phyloP scores from a whole-genome alignment of 108 stramenopile genomes.

The Cyclotella cryptica region DNA sequence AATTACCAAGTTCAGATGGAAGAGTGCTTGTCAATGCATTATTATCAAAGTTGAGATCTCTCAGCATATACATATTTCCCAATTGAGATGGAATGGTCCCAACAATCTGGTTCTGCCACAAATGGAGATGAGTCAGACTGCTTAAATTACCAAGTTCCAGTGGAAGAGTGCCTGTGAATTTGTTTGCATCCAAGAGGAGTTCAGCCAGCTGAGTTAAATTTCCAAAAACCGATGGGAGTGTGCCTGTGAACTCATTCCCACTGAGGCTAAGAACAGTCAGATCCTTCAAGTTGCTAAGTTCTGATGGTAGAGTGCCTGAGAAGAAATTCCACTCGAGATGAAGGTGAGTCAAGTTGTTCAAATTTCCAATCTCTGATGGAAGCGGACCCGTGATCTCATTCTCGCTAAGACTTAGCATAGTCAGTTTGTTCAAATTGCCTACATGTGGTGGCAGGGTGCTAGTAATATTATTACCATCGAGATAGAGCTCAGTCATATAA shows the following conservation, averaged over 20 bases:
- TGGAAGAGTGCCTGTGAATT: background rate
- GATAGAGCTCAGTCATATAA: too few species aligned
- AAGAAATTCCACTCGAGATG: background rate
- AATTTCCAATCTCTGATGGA: background rate
- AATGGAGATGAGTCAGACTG: background rate
- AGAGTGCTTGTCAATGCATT: too few species aligned
- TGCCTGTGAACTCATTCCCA: conserved; percentile 2
- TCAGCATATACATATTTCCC: background rate
- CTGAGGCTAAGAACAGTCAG: background rate
- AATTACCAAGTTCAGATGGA: too few species aligned
- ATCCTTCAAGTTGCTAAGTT: background rate
- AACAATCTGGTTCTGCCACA: too few species aligned
- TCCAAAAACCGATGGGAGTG: background rate
- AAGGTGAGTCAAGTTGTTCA: background rate
- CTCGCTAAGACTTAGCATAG: background rate
- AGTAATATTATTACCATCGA: background rate
- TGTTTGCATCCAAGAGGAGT: background rate
- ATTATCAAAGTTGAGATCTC: background rate
- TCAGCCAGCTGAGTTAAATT: background rate
- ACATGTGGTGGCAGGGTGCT: background rate
- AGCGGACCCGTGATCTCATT: background rate
- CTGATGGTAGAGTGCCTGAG: background rate
- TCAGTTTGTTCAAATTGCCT: background rate
- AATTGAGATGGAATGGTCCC: conserved; percentile 3
- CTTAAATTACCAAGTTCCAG: background rate